phyloP scores from a whole-genome alignment of 1,284 basidiomycete species.

The Gymnopus androsaceus region DNA sequence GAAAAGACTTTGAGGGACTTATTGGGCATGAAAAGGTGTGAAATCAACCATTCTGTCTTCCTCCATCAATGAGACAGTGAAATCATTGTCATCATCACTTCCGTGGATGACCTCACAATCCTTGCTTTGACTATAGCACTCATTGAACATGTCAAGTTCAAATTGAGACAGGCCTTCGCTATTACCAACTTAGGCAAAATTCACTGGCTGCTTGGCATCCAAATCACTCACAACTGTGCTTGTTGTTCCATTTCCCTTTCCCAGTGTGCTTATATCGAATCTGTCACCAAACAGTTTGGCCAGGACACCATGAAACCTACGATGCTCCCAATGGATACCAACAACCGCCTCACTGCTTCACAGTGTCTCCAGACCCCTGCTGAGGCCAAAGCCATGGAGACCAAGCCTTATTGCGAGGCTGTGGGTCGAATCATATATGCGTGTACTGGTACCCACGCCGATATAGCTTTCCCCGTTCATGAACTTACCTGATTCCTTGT shows the following conservation, averaged over 20 bases:
- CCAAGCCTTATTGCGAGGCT: constrained; percentile 9
- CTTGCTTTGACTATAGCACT: constrained; percentile 23
- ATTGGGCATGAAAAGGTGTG: constrained; percentile 12
- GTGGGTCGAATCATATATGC: constrained; percentile 23
- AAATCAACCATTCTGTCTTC: constrained; percentile 27
- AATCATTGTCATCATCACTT: constrained; percentile 23
- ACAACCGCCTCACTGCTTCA: not conserved
- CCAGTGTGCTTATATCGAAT: constrained; percentile 28
- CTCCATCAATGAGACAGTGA: constrained; percentile 10
- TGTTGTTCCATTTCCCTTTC: constrained; percentile 26
- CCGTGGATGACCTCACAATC: constrained; percentile 27
- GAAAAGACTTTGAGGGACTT: too few relatives aligned
- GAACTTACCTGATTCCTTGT: constrained; percentile 18
- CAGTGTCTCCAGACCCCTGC: not conserved
- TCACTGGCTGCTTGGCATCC: constrained; percentile 30
- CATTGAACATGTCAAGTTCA: not conserved
- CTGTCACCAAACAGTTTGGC: constrained; percentile 18
- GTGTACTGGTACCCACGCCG: constrained; percentile 19
- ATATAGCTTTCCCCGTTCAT: constrained; percentile 23
- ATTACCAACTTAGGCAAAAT: too few relatives aligned
- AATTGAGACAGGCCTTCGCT: constrained; percentile 2
- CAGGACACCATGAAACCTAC: too few relatives aligned
- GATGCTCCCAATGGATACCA: too few relatives aligned
- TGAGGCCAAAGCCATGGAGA: not conserved
- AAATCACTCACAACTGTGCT: constrained; percentile 21